Conservation (phyloP, 805 yeast genomes). For the Starmerella sirachaensis region DNA sequence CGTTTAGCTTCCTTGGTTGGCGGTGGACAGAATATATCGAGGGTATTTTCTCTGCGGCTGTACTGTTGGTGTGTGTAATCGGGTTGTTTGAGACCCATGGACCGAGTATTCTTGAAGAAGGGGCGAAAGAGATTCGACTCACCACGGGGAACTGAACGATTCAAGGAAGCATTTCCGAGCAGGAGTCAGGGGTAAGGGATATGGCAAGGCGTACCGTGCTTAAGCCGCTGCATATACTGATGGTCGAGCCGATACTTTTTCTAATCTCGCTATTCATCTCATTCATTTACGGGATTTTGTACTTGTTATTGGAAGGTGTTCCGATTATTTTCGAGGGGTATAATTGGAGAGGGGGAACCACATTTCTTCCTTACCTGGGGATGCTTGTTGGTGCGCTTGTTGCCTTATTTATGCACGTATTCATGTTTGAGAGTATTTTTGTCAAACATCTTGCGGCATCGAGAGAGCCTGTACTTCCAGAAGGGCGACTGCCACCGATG, state of each 20-base stretch:
- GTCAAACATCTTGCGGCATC: constrained; percentile 35
- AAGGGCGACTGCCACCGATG: constrained; percentile 67
- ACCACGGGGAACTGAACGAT: constrained; percentile 74
- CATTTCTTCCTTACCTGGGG: constrained; percentile 67
- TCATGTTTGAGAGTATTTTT: constrained; percentile 43
- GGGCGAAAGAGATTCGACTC: constrained; percentile 51
- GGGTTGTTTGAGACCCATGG: constrained; percentile 57
- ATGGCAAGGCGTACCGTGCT: constrained; percentile 29
- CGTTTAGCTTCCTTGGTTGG: constrained; percentile 61
- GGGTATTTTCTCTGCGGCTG: constrained; percentile 31
- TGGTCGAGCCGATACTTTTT: constrained; percentile 30
- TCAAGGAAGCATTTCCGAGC: constrained; percentile 48
- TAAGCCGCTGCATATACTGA: constrained; percentile 28
- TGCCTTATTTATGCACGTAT: constrained; percentile 44
- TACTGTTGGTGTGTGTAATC: constrained; percentile 31
- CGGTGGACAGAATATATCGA: constrained; percentile 42
- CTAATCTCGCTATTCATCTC: constrained; percentile 31
- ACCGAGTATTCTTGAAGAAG: constrained; percentile 48
- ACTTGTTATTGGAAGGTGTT: constrained; percentile 30
- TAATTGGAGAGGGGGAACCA: constrained; percentile 37
- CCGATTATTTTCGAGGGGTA: constrained; percentile 38
- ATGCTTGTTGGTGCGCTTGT: constrained; percentile 54
- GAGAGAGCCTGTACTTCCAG: constrained; percentile 58
- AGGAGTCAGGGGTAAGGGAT: constrained; percentile 29
- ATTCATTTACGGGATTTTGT: constrained; percentile 32